phyloP scores from a whole-genome alignment of 169 alveolate genomes.

The Amoebophrya sp. region DNA sequence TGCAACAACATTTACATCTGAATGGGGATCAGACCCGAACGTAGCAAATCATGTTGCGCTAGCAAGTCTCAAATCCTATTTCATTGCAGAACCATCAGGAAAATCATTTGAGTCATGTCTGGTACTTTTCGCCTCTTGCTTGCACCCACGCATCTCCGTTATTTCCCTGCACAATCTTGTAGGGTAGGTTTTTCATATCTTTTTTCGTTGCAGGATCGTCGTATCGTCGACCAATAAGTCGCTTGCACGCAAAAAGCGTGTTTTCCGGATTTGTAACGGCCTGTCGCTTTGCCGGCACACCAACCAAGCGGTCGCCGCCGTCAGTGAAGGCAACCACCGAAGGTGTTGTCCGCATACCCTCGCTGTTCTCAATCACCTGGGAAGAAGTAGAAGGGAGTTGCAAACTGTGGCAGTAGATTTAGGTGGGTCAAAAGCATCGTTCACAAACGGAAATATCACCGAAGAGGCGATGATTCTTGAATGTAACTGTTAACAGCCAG shows the following conservation, averaged over 20 bases:
- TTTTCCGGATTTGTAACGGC: slow-evolving; percentile 85
- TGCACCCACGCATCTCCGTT: slow-evolving; percentile 98
- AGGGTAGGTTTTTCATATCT: slow-evolving; percentile 89
- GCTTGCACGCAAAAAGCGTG: slow-evolving; percentile 93
- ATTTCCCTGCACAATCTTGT: slow-evolving; percentile 87
- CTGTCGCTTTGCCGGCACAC: slow-evolving; percentile 92
- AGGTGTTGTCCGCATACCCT: slow-evolving; percentile 98
- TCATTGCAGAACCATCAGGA: no score
- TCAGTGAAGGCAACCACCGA: slow-evolving; percentile 95
- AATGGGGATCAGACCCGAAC: no score
- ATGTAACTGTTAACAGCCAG: neutral
- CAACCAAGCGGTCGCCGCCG: slow-evolving; percentile 86
- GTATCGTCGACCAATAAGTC: slow-evolving; percentile 90
- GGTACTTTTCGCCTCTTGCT: slow-evolving; percentile 81
- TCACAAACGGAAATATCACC: neutral
- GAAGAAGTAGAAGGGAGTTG: no score
- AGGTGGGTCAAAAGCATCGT: no score
- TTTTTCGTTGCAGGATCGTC: slow-evolving; percentile 88
- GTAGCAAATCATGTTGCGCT: no score
- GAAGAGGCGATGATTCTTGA: neutral
- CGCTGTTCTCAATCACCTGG: slow-evolving; percentile 93
- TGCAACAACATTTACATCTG: no score
- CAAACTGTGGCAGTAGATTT: no score
- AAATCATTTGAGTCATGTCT: no score
- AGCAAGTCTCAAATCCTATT: no score